A percentile compares a stretch with the other conserved stretches of the same genome.
These are phyloP conservation scores for Cryptosporidium ubiquitum DNA, from an alignment of 169 alveolate species.

Conservation along the genomic window DNA sequence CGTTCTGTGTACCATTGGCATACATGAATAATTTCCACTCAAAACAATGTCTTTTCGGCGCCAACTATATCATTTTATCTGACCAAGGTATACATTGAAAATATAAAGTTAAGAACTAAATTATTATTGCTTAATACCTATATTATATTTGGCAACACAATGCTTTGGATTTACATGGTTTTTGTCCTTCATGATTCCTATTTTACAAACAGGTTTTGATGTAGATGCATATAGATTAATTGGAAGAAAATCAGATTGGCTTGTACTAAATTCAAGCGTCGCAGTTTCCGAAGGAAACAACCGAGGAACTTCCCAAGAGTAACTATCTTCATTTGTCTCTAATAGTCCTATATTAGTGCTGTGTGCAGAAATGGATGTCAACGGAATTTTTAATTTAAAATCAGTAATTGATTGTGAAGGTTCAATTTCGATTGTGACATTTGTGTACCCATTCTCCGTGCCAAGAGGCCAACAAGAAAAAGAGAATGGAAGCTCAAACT, in stretches of 20 bases:
- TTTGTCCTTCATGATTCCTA: constrained; percentile 6
- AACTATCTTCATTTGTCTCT: neutral
- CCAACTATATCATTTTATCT: neutral
- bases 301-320: constrained; percentile 6
- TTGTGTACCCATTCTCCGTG: constrained; percentile 4
- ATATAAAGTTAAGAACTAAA: neutral
- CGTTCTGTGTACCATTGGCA: no score
- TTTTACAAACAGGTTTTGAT: constrained; percentile 5
- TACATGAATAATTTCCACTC: neutral
- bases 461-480: constrained; percentile 61
- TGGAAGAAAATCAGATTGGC: constrained; percentile 39
- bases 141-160: neutral
- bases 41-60: neutral
- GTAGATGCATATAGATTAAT: constrained; percentile 13
- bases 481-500: constrained; percentile 52
- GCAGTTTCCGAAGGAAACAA: constrained; percentile 23
- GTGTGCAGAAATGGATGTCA: neutral
- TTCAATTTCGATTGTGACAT: constrained; percentile 43
- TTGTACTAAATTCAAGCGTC: constrained; percentile 32
- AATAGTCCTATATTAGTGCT: constrained; percentile 12
- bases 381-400: constrained; percentile 5
- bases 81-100: neutral
- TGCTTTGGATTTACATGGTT: constrained; percentile 5
- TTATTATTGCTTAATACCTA: constrained; percentile 5
- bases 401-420: neutral